Evolutionary conservation across 768 basidiomycete genomes (phyloP).

Genomic region (Mrakia hoshinonis): DNA sequence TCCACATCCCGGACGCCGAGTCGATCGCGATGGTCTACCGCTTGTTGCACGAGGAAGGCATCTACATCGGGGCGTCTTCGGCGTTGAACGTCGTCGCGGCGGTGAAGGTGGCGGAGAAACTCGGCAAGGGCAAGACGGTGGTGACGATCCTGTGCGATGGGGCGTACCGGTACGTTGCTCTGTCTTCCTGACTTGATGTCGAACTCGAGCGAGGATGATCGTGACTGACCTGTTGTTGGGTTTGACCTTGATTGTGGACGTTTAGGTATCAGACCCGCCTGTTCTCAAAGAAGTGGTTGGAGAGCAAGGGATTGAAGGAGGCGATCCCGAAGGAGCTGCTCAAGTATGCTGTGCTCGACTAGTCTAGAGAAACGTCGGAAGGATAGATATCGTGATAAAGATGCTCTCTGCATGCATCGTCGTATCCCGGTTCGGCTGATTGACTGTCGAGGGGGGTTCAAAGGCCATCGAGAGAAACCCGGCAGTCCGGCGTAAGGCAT

Average conservation of each 20-base stretch:
- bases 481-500: too few relatives aligned
- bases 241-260: too few relatives aligned
- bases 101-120: constrained; percentile 68
- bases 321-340: constrained; percentile 74
- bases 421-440: too few relatives aligned
- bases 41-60: constrained; percentile 78
- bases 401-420: too few relatives aligned
- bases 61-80: constrained; percentile 89
- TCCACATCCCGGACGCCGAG: constrained; percentile 78
- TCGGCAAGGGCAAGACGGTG: constrained; percentile 84
- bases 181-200: not conserved
- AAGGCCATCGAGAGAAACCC: too few relatives aligned
- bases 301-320: constrained; percentile 62
- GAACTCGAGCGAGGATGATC: too few relatives aligned
- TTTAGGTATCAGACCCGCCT: constrained; percentile 81
- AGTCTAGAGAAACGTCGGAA: too few relatives aligned
- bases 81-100: constrained; percentile 94
- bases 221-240: too few relatives aligned
- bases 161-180: constrained; percentile 62
- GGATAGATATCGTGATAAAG: too few relatives aligned
- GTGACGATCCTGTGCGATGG: constrained; percentile 90
- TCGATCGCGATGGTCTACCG: constrained; percentile 90
- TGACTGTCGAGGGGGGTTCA: too few relatives aligned
- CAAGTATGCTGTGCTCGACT: constrained; percentile 72
- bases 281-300: constrained; percentile 88